phyloP scores from a whole-genome alignment of 148 eudicot species.

The Rhododendron vialii region DNA sequence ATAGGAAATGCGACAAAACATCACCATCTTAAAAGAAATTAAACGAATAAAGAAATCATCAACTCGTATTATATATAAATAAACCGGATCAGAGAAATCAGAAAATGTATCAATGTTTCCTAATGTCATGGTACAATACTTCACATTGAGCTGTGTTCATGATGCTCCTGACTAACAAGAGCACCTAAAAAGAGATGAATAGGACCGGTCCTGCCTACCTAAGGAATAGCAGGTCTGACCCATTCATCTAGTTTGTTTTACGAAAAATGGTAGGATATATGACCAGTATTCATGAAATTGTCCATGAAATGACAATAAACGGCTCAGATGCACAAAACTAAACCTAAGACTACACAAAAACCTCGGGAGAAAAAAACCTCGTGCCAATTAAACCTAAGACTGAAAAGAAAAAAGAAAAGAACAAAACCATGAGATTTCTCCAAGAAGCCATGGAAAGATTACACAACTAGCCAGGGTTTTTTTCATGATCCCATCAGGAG shows the following conservation, averaged over 20 bases:
- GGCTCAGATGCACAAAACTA: no score
- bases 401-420: not conserved
- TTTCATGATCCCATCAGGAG: conserved; percentile 47
- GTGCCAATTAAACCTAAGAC: not conserved
- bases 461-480: not conserved
- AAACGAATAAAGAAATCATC: not conserved
- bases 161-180: not conserved
- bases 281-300: no score
- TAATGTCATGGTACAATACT: not conserved
- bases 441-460: not conserved
- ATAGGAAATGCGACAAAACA: not conserved
- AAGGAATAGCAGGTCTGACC: not conserved
- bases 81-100: not conserved
- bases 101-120: not conserved
- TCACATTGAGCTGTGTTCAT: not conserved
- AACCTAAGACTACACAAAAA: no score
- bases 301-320: no score
- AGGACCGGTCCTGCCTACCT: not conserved
- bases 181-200: not conserved
- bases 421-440: not conserved
- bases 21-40: not conserved
- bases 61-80: not conserved
- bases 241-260: not conserved
- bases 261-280: no score
- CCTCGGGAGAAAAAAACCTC: not conserved